Conservation (phyloP, 208 protist genomes). For the Strigomonas culicis region DNA sequence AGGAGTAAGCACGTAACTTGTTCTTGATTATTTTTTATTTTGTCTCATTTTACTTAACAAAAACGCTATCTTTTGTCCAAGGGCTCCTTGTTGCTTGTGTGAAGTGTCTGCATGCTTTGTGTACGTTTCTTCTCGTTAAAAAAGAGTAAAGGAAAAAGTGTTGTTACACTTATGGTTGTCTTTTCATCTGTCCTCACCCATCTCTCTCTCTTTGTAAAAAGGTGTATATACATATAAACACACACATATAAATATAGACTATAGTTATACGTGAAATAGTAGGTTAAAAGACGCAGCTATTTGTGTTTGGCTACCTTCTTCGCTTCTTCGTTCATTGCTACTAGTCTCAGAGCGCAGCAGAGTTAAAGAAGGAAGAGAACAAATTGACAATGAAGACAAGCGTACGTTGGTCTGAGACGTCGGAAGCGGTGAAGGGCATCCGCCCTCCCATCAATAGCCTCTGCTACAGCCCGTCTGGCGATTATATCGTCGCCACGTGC, state of each 20-base stretch:
- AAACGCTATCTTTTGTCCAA: too few species aligned
- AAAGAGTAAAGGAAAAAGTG: slow-evolving; percentile 11
- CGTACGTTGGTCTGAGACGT: slow-evolving; percentile 66
- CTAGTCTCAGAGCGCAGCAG: not conserved
- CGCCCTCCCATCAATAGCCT: slow-evolving; percentile 80
- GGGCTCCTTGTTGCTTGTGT: not conserved
- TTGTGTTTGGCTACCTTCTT: slow-evolving; percentile 30
- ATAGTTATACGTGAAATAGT: not conserved
- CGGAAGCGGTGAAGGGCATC: slow-evolving; percentile 36
- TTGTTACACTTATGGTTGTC: not conserved
- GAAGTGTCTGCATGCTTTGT: not conserved
- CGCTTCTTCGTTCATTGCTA: not conserved
- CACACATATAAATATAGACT: not conserved
- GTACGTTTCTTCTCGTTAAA: not conserved
- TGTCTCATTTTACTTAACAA: not conserved
- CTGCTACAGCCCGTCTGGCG: slow-evolving; percentile 86
- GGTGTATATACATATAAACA: not conserved
- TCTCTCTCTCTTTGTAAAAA: slow-evolving; percentile 20
- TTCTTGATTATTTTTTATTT: slow-evolving; percentile 7
- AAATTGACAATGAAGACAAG: slow-evolving; percentile 46
- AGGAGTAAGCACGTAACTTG: slow-evolving; percentile 22
- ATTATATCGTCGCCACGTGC: slow-evolving; percentile 86
- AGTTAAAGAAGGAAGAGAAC: not conserved
- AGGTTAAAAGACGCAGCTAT: not conserved
- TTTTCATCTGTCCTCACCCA: slow-evolving; percentile 1